Evolutionary conservation across 163 green algal genomes (phyloP).

Genomic region (Scenedesmus sp.): DNA sequence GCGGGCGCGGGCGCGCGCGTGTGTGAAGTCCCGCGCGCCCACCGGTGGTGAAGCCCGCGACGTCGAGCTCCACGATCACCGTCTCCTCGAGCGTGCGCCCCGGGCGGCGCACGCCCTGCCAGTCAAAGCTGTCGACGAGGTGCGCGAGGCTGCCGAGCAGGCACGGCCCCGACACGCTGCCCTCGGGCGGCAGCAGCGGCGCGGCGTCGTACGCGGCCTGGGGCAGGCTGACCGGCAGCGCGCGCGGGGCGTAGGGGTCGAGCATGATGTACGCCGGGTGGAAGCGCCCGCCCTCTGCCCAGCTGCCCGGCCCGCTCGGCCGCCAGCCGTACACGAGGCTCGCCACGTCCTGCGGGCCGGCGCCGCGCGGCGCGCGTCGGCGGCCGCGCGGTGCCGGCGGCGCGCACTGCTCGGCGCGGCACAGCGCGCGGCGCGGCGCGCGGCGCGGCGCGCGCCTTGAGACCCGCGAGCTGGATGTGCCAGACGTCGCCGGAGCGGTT

Average conservation of each 20-base stretch:
- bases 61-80: conserved; percentile 54
- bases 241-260: conserved; percentile 77
- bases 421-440: no score
- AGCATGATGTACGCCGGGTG: conserved; percentile 71
- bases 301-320: conserved; percentile 50
- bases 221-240: conserved; percentile 57
- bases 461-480: conserved; percentile 74
- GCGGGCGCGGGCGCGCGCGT: no score
- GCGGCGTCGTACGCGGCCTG: conserved; percentile 48
- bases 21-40: no score
- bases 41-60: conserved; percentile 40
- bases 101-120: conserved; percentile 27
- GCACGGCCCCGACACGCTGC: conserved; percentile 38
- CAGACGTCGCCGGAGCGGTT: conserved; percentile 84
- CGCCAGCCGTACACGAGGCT: conserved; percentile 60
- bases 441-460: conserved; percentile 55
- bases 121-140: conserved; percentile 50
- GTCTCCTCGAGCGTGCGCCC: conserved; percentile 46
- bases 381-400: neutral
- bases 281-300: conserved; percentile 55
- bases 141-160: conserved; percentile 54
- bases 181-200: conserved; percentile 48
- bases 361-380: no score
- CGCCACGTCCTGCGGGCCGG: conserved; percentile 38
- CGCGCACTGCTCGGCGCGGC: no score